Conservation (phyloP, 2,329 filamentous ascomycete species). For the Thielaviopsis musarum region DNA sequence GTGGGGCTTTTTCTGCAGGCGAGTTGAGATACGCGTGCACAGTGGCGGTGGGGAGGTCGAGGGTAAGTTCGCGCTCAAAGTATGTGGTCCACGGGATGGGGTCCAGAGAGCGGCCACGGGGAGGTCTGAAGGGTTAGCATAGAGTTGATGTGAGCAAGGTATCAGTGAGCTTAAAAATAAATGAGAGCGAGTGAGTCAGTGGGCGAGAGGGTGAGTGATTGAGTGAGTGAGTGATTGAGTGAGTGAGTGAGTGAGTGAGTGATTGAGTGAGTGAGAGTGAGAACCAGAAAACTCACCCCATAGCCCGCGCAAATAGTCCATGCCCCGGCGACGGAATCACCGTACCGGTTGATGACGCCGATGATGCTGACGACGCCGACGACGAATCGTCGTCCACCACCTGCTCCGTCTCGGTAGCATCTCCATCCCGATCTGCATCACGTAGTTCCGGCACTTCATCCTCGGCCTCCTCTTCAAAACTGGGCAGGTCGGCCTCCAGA, state of each 20-base stretch:
- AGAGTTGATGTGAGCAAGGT: conserved; percentile 5
- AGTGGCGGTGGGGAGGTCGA: conserved; percentile 32
- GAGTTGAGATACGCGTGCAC: conserved; percentile 81
- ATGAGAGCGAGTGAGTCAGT: background rate
- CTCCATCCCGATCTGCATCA: background rate
- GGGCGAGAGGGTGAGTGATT: background rate
- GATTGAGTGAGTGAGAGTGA: background rate
- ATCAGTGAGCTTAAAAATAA: conserved; percentile 5
- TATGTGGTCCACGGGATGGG: conserved; percentile 75
- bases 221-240: background rate
- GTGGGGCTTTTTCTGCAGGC: conserved; percentile 54
- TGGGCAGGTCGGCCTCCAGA: conserved; percentile 1
- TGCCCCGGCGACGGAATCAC: conserved; percentile 62
- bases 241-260: background rate
- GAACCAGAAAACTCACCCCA: conserved; percentile 34
- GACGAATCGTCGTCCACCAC: conserved; percentile 45
- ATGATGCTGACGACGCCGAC: conserved; percentile 32
- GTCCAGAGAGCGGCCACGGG: conserved; percentile 38
- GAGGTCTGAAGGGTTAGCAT: conserved; percentile 4
- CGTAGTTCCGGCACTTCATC: background rate
- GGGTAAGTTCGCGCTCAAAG: conserved; percentile 73
- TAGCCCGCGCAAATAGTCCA: conserved; percentile 54
- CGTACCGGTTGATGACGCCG: conserved; percentile 87
- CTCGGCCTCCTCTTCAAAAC: conserved; percentile 1
- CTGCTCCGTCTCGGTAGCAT: conserved; percentile 14